Conservation (phyloP, 2,329 filamentous ascomycete genomes). For the Pseudogymnoascus sp. region DNA sequence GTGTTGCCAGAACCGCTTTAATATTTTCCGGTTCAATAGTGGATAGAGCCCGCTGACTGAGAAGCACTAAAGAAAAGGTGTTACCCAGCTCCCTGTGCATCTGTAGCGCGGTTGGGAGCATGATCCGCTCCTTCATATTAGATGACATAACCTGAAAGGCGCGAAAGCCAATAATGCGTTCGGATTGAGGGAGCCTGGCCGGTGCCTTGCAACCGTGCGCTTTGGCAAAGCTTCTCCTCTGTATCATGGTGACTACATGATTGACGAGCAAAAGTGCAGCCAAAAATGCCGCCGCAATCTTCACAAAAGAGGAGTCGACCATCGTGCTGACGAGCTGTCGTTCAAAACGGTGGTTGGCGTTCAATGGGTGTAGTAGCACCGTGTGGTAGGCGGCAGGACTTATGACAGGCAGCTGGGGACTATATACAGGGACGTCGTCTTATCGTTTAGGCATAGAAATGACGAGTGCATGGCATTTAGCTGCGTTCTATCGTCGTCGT, state of each 20-base stretch:
- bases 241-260: background rate
- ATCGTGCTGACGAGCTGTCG: background rate
- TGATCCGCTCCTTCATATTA: background rate
- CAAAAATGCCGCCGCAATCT: background rate
- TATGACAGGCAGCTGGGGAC: background rate
- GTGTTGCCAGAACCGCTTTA: conserved; percentile 46
- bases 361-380: background rate
- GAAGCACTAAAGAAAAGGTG: background rate
- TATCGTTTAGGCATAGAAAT: background rate
- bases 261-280: background rate
- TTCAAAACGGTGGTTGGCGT: background rate
- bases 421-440: background rate
- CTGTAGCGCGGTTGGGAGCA: background rate
- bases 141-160: conserved; percentile 19
- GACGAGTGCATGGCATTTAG: background rate
- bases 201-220: conserved; percentile 26
- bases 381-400: background rate
- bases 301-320: background rate
- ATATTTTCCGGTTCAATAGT: conserved; percentile 38
- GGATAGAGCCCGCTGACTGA: background rate
- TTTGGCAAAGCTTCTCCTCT: conserved; percentile 19
- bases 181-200: conserved; percentile 21
- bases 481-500: background rate
- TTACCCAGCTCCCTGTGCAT: background rate
- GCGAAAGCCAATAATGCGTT: conserved; percentile 25